These are phyloP conservation scores for Lactuca sativa DNA, from an alignment of 129 eudicot genomes.

Conservation along the genomic window DNA sequence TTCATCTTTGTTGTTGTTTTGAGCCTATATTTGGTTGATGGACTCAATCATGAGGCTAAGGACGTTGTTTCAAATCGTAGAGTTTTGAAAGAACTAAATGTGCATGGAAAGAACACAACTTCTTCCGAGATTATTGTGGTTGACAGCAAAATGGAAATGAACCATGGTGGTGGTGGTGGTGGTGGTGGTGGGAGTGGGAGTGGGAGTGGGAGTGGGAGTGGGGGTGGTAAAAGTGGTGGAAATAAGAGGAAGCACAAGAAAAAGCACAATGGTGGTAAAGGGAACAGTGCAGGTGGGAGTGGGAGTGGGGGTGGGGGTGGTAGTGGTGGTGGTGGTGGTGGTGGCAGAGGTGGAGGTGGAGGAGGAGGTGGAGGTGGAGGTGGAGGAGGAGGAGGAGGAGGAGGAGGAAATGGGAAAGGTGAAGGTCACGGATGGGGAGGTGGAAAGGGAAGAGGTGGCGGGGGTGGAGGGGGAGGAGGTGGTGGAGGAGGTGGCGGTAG, in stretches of 20 bases:
- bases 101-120: constrained; percentile 24
- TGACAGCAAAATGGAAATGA: constrained; percentile 20
- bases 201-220: background rate
- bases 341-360: background rate
- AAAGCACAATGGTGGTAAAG: too few species aligned
- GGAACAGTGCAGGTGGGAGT: too few species aligned
- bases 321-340: background rate
- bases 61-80: constrained; percentile 16
- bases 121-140: constrained; percentile 10
- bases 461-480: background rate
- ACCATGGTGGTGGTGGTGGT: constrained; percentile 4
- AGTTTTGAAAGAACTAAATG: constrained; percentile 3
- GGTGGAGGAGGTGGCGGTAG: too few species aligned
- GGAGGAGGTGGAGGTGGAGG: background rate
- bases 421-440: background rate
- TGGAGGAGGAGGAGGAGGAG: background rate
- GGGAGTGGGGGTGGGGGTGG: too few species aligned
- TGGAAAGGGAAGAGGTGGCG: background rate
- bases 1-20: constrained; percentile 23
- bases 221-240: constrained; percentile 11
- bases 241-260: background rate
- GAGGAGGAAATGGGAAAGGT: background rate
- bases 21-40: constrained; percentile 36
- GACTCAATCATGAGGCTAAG: constrained; percentile 10
- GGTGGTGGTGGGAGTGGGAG: background rate